Evolutionary conservation across 108 stramenopile genomes (phyloP), one percentile per base, ranked within the genome.

Genomic region (Nitzschia sp.): DNA sequence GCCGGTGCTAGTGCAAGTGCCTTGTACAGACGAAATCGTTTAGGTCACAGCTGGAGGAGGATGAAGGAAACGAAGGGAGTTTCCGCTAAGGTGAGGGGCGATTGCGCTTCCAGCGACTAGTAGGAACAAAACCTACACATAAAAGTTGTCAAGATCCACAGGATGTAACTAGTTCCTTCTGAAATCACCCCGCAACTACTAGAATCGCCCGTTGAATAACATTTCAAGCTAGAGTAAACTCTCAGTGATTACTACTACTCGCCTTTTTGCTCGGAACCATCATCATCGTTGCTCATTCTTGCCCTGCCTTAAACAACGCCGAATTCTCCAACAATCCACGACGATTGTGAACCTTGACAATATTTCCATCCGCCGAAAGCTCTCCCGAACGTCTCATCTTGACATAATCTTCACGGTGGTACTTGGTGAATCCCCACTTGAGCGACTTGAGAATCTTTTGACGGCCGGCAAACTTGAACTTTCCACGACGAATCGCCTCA

Each of bases 371-470:
- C 15, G 94, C 93, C 26, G 85, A 70, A 56, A 98, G 75, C 72
- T 95, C 96, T 59, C 97, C 97, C 67, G 75, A 81, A 78, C 97
- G 91, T 64, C 98, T 88, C 73, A 96, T 87, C 34, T 56, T 61
- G 27, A 97, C 98, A 80, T 99, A 99, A 34, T 98, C 98, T 71
- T 96, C 96, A 72, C 97, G 94, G 27, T 85, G 84, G 72, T 91
- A 99, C 75, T 96, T 94, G 76, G 99, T 99, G 86, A 99, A 99
- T 75, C 99, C 99, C 99, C 99, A 99, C 88, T 99, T 99, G 68
- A 95, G 83, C 74, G 86, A 88, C 87, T 96, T 93, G 49, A 99
- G 87, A 82, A 99, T 98, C 90, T 99, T 99, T 91, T 99, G 99
- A 64, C 99, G 87, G 59, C 99, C 99, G 23, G 99, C 98, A 76